A percentile compares a stretch with the other conserved stretches of the same genome.
phyloP scores from a whole-genome alignment of 352 stramenopile species.

The Hyaloperonospora arabidopsidis region DNA sequence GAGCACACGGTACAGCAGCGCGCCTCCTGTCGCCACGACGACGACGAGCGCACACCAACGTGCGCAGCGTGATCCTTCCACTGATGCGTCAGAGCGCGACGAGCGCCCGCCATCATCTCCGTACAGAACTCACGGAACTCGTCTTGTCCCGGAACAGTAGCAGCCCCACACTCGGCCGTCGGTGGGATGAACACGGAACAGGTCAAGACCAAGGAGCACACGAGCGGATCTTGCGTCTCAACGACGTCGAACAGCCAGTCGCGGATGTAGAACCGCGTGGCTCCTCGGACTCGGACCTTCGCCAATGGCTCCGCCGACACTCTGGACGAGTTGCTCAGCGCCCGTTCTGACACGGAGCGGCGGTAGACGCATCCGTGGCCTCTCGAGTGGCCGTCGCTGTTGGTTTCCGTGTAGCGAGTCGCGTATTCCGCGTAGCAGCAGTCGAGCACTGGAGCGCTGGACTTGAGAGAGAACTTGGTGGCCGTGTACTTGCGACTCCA shows the following conservation, averaged over 20 bases:
- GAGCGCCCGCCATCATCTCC: constrained; percentile 41
- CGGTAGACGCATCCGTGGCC: constrained; percentile 64
- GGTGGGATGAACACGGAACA: constrained; percentile 44
- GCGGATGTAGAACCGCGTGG: constrained; percentile 46
- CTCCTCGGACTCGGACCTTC: constrained; percentile 25
- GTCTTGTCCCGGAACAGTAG: constrained; percentile 15
- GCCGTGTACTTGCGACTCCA: constrained; percentile 65
- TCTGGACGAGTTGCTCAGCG: constrained; percentile 38
- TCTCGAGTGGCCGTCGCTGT: constrained; percentile 21
- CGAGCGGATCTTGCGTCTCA: constrained; percentile 45
- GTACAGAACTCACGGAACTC: constrained; percentile 64
- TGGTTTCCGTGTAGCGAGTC: constrained; percentile 23
- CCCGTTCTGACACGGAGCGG: constrained; percentile 52
- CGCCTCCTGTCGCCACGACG: constrained; percentile 27
- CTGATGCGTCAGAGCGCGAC: constrained; percentile 46
- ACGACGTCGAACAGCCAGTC: constrained; percentile 66
- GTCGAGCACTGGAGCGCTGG: constrained; percentile 43
- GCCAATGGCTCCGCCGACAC: constrained; percentile 33
- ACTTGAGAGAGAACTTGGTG: constrained; percentile 45
- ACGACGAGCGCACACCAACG: constrained; percentile 15
- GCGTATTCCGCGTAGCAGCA: constrained; percentile 62
- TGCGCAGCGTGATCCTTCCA: constrained; percentile 41
- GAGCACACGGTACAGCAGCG: constrained; percentile 54
- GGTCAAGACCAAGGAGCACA: constrained; percentile 68
- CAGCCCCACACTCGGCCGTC: background rate